Evolutionary conservation across 2,329 filamentous ascomycete genomes (phyloP), one percentile per base, ranked within the genome.

Genomic region (Cadophora sp.): DNA sequence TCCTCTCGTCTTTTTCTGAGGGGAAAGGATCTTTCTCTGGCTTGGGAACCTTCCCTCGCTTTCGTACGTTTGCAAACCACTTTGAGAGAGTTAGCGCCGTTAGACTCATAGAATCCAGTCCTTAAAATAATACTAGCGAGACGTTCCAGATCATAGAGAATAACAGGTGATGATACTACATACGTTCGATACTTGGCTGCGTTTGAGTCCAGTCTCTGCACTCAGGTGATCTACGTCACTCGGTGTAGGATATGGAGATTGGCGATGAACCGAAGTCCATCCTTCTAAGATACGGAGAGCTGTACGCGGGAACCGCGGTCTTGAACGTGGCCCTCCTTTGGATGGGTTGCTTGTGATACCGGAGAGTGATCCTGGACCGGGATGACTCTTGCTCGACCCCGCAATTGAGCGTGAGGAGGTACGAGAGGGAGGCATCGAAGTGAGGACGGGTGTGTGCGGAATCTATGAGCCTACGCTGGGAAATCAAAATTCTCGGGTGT

Each of bases 41-140:
- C 34, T 22, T 16, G 24, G 55, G 55, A 1, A 59, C 34, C 22
- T 59, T 59, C 34, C 55, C 55, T 43, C 55, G n/a, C 22, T 59
- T 59, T 16, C 31, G 31, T 40, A 40, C 22, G 9, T 59, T 40
- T 9, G 55, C 55, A 59, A 59, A 59, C 55, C 55, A 22, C n/a
- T n/a, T n/a, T n/a, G n/a, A n/a, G n/a, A n/a, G n/a, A n/a, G n/a
- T n/a, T n/a, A n/a, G n/a, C n/a, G n/a, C n/a, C n/a, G n/a, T n/a
- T n/a, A n/a, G n/a, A n/a, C n/a, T n/a, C n/a, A n/a, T n/a, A n/a
- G n/a, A n/a, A n/a, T n/a, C n/a, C n/a, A n/a, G n/a, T n/a, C n/a
- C n/a, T n/a, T n/a, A n/a, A n/a, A n/a, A n/a, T n/a, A n/a, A n/a
- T n/a, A n/a, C n/a, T n/a, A n/a, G n/a, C n/a, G n/a, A n/a, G n/a